These are phyloP conservation scores for Thymus mandschuricus DNA, from an alignment of 257 asterid genomes.

Conservation along the genomic window DNA sequence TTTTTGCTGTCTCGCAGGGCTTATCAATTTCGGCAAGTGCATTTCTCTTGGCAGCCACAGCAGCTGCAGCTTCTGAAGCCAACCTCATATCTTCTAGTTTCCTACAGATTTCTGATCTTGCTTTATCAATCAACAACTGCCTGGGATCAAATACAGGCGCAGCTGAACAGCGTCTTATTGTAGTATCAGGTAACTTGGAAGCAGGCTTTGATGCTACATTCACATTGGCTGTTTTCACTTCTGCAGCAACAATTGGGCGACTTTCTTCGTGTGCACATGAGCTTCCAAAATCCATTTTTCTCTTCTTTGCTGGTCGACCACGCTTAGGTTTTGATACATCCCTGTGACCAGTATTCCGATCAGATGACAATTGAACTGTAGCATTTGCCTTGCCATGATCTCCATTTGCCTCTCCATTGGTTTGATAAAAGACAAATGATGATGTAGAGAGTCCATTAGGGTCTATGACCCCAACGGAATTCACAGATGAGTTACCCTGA, in stretches of 20 bases:
- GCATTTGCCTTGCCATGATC: slow-evolving; percentile 44
- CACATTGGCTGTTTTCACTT: slow-evolving; percentile 44
- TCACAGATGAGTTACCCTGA: slow-evolving; percentile 66
- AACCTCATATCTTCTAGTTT: slow-evolving; percentile 67
- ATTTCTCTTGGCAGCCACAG: slow-evolving; percentile 63
- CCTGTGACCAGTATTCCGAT: slow-evolving; percentile 40
- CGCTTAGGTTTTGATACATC: slow-evolving; percentile 58
- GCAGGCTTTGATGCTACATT: slow-evolving; percentile 50
- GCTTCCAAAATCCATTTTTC: slow-evolving; percentile 55
- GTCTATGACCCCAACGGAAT: slow-evolving; percentile 55
- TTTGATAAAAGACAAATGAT: slow-evolving; percentile 51
- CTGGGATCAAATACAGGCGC: slow-evolving; percentile 72
- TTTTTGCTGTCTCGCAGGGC: slow-evolving; percentile 39
- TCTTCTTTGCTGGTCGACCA: slow-evolving; percentile 86
- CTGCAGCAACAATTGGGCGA: slow-evolving; percentile 39
- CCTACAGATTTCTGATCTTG: slow-evolving; percentile 63
- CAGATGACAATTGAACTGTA: slow-evolving; percentile 41
- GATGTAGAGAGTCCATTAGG: slow-evolving; percentile 60
- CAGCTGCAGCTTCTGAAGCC: slow-evolving; percentile 63
- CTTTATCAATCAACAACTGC: slow-evolving; percentile 71
- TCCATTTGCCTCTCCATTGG: slow-evolving; percentile 53
- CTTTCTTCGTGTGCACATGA: slow-evolving; percentile 43
- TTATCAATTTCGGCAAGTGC: slow-evolving; percentile 44
- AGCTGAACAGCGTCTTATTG: slow-evolving; percentile 50
- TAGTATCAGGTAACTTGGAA: slow-evolving; percentile 54